phyloP scores from a whole-genome alignment of 2,329 filamentous ascomycete genomes.

The Cladophialophora immunda region DNA sequence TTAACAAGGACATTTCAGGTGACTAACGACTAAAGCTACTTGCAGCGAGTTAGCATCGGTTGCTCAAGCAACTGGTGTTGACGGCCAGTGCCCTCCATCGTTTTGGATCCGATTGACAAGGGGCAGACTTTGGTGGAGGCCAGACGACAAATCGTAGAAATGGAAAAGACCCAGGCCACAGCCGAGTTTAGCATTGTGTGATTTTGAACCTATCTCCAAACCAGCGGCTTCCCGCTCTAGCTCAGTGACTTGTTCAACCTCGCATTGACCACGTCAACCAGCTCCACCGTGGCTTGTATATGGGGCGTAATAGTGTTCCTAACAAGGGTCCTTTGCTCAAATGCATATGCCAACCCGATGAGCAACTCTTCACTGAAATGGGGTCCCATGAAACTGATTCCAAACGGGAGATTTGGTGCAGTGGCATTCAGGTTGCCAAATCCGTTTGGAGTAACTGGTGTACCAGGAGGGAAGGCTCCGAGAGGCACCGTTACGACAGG shows the following conservation, averaged over 20 bases:
- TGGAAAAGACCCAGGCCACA: not conserved
- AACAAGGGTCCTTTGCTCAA: slow-evolving; percentile 68
- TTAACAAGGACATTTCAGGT: not conserved
- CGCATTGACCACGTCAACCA: slow-evolving; percentile 38
- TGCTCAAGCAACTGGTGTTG: not conserved
- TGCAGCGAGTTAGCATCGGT: not conserved
- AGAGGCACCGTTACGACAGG: slow-evolving; percentile 72
- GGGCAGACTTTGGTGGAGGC: not conserved
- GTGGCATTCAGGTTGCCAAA: slow-evolving; percentile 62
- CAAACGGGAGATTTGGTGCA: slow-evolving; percentile 67
- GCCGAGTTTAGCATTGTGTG: not conserved
- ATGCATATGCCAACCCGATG: slow-evolving; percentile 73
- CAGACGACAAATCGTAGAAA: not conserved
- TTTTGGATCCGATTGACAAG: not conserved
- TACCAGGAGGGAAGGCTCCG: slow-evolving; percentile 62
- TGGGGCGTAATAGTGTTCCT: slow-evolving; percentile 46
- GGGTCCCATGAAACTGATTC: slow-evolving; percentile 69
- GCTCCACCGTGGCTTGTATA: slow-evolving; percentile 35
- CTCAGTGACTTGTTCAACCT: slow-evolving; percentile 10
- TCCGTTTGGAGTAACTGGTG: slow-evolving; percentile 54
- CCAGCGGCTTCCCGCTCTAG: not conserved
- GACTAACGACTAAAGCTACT: not conserved
- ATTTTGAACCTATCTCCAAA: not conserved
- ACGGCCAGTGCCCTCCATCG: not conserved
- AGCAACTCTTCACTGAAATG: slow-evolving; percentile 69